Percentiles rank a stretch among this genome's conserved stretches.
These are phyloP conservation scores for Posidonia australis DNA, from an alignment of 106 monocot species.

Conservation along the genomic window DNA sequence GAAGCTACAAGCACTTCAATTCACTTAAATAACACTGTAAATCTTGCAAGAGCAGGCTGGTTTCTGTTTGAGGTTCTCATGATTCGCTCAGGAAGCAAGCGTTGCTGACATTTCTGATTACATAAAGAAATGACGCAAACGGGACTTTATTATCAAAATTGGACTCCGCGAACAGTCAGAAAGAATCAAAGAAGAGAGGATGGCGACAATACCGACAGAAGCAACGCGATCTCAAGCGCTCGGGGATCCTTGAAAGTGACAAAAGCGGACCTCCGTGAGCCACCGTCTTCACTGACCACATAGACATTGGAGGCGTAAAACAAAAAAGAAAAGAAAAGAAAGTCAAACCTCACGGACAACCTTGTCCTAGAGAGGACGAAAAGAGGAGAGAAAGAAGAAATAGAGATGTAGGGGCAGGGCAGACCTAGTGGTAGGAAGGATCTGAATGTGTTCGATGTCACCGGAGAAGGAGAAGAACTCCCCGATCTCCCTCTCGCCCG, in stretches of 20 bases:
- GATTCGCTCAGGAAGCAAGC: too few relatives aligned
- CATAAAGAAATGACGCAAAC: too few relatives aligned
- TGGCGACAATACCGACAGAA: slow-evolving; percentile 54
- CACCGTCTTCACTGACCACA: slow-evolving; percentile 16
- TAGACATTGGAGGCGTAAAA: too few relatives aligned
- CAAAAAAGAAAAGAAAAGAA: neutral
- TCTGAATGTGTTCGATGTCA: slow-evolving; percentile 75
- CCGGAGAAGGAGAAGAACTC: slow-evolving; percentile 99
- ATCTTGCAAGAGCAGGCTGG: too few relatives aligned
- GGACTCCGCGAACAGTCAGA: too few relatives aligned
- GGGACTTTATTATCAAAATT: too few relatives aligned
- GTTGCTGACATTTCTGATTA: too few relatives aligned
- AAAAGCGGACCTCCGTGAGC: slow-evolving; percentile 44
- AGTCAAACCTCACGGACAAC: too few relatives aligned
- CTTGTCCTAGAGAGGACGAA: neutral
- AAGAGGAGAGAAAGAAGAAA: neutral
- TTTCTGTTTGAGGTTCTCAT: too few relatives aligned
- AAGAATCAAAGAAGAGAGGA: too few relatives aligned
- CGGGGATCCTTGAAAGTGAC: slow-evolving; percentile 87
- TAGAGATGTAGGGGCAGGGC: slow-evolving; percentile 9
- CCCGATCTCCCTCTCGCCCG: slow-evolving; percentile 80
- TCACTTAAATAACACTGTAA: too few relatives aligned
- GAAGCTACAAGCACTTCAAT: too few relatives aligned
- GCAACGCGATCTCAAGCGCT: slow-evolving; percentile 81
- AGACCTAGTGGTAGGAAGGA: slow-evolving; percentile 13